Base-by-base conservation (phyloP, 2,329 filamentous ascomycete species). In the Colletotrichum gloeosporioides region DNA sequence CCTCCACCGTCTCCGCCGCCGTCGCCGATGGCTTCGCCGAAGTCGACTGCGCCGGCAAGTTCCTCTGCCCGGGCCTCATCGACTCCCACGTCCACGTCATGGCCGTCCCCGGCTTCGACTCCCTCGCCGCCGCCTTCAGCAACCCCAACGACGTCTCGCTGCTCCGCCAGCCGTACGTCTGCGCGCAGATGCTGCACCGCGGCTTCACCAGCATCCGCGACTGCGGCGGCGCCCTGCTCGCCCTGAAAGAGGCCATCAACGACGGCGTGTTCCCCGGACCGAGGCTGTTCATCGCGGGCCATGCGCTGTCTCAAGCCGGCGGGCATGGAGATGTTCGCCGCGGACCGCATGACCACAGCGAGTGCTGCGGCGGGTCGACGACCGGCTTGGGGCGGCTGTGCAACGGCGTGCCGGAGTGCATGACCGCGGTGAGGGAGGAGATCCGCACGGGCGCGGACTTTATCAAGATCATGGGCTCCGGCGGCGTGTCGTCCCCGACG, bases 141-240 rank as follows among this genome's bases (percentile, higher is more conserved):
- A 77, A 85, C 27, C 84, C 87, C 32, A 80, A 82, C 5, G 80
- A 81, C 7, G 85, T 85, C 4, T 86, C 85, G 0, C 80, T 86
- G 4, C 83, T 89, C n/a, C 84, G 89, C 4, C 87, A 89, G 79
- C 85, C 90, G 2, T 90, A 86, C 73, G 83, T 89, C 13, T 86
- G 84, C 74, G 76, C 81, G 3, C 85, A 90, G 75, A 92, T 91
- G 84, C 86, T 93, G 0, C 81, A 83, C 55, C 86, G 91, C n/a
- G 91, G 91, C 2, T 93, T 92, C 82, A 93, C 91, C 1, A 89
- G 86, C 6, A 86, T 90, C 5, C 87, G 91, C 2, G 91, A 93
- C 79, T 91, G 89, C 61, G 91, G 90, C 1, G 91, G 91, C 9
- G 90, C 91, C 3, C 84, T 85, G 1, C 81, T 89, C 0, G 89